Percentiles rank a stretch among this genome's conserved stretches.
phyloP scores from a whole-genome alignment of 257 asterid species.

The Cinchona pubescens region DNA sequence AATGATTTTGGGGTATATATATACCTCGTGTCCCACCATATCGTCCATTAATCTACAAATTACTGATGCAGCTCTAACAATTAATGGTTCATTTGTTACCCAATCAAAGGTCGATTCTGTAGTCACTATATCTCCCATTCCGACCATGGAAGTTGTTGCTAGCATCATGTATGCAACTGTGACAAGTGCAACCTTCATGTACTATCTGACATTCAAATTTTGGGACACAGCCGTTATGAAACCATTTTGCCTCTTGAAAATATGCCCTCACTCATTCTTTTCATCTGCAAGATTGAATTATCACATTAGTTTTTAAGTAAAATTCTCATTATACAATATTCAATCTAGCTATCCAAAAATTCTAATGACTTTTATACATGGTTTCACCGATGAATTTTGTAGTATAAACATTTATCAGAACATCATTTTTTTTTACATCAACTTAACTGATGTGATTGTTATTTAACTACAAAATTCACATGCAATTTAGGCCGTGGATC shows the following conservation, averaged over 20 bases:
- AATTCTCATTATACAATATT: no score
- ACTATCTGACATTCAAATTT: slow-evolving; percentile 34
- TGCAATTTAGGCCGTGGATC: no score
- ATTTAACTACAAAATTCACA: no score
- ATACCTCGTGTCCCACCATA: slow-evolving; percentile 30
- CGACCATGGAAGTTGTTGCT: slow-evolving; percentile 21
- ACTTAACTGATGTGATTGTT: no score
- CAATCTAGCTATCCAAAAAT: background rate
- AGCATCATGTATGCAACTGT: slow-evolving; percentile 23
- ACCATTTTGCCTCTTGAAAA: slow-evolving; percentile 39
- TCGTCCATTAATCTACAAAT: slow-evolving; percentile 24
- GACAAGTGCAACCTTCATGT: slow-evolving; percentile 32
- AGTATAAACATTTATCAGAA: no score
- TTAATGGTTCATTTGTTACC: slow-evolving; percentile 21
- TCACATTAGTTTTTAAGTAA: background rate
- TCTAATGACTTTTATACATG: no score
- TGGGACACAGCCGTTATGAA: slow-evolving; percentile 20
- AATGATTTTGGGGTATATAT: no score
- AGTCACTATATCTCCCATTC: slow-evolving; percentile 19
- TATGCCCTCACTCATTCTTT: slow-evolving; percentile 22
- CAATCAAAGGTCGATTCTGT: slow-evolving; percentile 21
- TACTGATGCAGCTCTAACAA: slow-evolving; percentile 13
- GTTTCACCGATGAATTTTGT: no score
- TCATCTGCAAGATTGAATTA: slow-evolving; percentile 15
- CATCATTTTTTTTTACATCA: no score